Evolutionary conservation across 179 eudicot species (phyloP), one percentile per base, ranked within the genome.

Genomic region (Beta corolliflora): DNA sequence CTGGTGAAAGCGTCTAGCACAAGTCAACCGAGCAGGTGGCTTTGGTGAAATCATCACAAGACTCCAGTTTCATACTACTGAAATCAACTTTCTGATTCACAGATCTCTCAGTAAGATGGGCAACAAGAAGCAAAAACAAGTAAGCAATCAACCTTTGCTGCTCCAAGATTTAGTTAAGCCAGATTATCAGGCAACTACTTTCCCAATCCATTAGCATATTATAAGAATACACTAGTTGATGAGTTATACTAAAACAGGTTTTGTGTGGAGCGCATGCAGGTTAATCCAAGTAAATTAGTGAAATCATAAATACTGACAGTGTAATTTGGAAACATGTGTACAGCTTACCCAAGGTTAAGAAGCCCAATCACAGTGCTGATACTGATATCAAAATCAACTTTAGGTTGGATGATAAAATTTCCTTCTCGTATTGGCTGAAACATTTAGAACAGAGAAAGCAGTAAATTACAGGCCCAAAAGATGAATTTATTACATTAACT

Each of bases 321-420:
- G 18, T 73, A 55, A 71, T 75, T 71, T 56, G 48, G 36, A 76
- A 71, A 19, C 76, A 52, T 16, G 76, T 25, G 78, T 84, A 71
- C 70, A 75, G 73, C 90, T 82, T 89, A 96, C 98, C 99, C 99
- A 81, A 96, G 96, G 83, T 92, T 96, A 81, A 96, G 96, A 86
- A 96, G 98, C 60, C 99, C 99, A 73, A 97, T 93, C 79, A 96
- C 99, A 25, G 99, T 96, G 81, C 91, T 90, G 54, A 91, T 85
- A 88, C 99, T 91, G 87, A 96, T 96, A 83, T 96, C 99, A 89
- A 96, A 96, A 87, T 96, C 98, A 80, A 96, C 99, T 87, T 96
- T 96, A 8, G 99, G 99, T 87, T 96, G 99, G 80, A 96, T 92
- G 71, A 96, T 93, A 79, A 89, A 96, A 90, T 94, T 86, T 75